Evolutionary conservation across 164 flowering plant species (phyloP).

Genomic region (Litsea cubeba): DNA sequence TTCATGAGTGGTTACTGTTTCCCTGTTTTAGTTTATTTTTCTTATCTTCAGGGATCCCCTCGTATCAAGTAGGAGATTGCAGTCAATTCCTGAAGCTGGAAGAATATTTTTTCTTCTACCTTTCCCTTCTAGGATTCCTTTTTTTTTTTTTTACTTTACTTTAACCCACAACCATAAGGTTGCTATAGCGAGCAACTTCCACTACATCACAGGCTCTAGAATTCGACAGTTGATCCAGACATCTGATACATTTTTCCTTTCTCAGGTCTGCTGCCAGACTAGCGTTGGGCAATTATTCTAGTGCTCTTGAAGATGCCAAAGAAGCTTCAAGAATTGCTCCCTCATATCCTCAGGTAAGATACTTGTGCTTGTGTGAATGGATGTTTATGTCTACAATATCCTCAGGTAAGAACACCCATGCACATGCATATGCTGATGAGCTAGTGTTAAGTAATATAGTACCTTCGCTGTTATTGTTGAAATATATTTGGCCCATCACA

Average conservation of each 20-base stretch:
- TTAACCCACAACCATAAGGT: background rate
- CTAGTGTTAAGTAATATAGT: too few species aligned
- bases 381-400: too few species aligned
- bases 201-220: background rate
- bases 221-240: background rate
- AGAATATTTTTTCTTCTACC: too few species aligned
- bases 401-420: too few species aligned
- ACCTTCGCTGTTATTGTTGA: too few species aligned
- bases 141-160: background rate
- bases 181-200: background rate
- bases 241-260: background rate
- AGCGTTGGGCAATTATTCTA: conserved; percentile 42
- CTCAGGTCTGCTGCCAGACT: conserved; percentile 63
- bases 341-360: conserved; percentile 52
- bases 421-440: too few species aligned
- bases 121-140: background rate
- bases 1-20: background rate
- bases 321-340: conserved; percentile 59
- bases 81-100: too few species aligned
- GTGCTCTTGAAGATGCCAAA: conserved; percentile 77
- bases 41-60: background rate
- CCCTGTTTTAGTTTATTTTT: background rate
- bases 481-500: too few species aligned
- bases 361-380: background rate
- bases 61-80: too few species aligned